Evolutionary conservation across 163 green algal genomes (phyloP).

Genomic region (Chlorella variabilis): DNA sequence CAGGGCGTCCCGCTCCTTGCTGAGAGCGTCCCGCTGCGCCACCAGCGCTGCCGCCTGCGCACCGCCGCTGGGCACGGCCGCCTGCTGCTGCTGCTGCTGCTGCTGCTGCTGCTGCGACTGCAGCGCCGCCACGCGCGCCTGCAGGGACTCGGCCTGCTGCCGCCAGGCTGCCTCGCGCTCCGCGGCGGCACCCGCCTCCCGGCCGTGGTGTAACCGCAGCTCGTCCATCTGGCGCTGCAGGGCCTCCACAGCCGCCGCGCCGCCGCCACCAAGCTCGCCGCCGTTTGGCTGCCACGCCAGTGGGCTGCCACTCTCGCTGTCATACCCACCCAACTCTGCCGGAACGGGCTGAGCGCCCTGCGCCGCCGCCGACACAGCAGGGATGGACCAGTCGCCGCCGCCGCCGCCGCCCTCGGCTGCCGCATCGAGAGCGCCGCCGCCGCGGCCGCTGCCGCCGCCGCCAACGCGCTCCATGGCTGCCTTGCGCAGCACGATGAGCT

Average conservation of each 20-base stretch:
- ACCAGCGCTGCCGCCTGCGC: conserved; percentile 7
- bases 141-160: conserved; percentile 2
- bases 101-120: background rate
- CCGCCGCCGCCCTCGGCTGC: background rate
- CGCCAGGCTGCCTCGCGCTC: conserved; percentile 19
- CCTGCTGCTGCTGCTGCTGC: conserved; percentile 12
- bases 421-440: background rate
- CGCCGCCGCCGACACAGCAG: background rate
- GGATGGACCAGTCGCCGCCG: conserved; percentile 2
- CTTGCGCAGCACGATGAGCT: conserved; percentile 84
- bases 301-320: conserved; percentile 24
- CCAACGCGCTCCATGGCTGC: conserved; percentile 54
- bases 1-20: conserved; percentile 76
- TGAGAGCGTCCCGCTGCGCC: conserved; percentile 53
- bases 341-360: background rate
- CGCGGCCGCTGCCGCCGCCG: background rate
- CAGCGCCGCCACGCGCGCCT: background rate
- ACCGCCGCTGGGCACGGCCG: background rate
- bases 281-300: background rate
- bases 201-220: conserved; percentile 50
- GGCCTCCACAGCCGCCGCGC: background rate
- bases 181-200: conserved; percentile 13
- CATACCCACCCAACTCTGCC: background rate
- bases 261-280: background rate
- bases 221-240: conserved; percentile 54